phyloP scores from a whole-genome alignment of 345 rosid genomes.

The Luvunga scandens region DNA sequence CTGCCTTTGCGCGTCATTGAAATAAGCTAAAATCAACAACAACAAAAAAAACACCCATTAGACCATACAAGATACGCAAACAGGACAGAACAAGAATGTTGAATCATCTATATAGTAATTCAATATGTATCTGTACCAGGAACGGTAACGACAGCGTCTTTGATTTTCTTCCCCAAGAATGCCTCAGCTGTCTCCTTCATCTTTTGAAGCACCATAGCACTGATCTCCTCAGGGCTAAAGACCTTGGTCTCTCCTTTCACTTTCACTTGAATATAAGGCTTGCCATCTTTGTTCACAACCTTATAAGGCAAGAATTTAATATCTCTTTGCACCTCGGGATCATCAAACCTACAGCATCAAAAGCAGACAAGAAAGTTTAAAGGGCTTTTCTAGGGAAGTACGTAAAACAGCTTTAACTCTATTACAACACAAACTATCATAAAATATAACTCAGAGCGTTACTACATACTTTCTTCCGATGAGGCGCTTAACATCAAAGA shows the following conservation, averaged over 20 bases:
- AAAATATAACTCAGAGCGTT: neutral
- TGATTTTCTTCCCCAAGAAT: slow-evolving; percentile 47
- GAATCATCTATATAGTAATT: too few relatives aligned
- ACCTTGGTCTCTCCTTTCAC: slow-evolving; percentile 50
- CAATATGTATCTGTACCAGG: slow-evolving; percentile 32
- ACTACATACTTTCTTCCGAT: slow-evolving; percentile 42
- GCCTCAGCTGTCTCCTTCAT: slow-evolving; percentile 64
- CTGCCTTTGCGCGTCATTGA: slow-evolving; percentile 42
- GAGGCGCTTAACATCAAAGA: slow-evolving; percentile 53
- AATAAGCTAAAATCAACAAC: slow-evolving; percentile 27
- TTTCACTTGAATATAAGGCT: slow-evolving; percentile 35
- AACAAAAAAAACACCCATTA: neutral
- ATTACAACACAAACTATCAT: neutral
- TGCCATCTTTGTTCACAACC: slow-evolving; percentile 38
- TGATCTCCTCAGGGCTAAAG: slow-evolving; percentile 65
- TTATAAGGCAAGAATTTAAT: slow-evolving; percentile 54
- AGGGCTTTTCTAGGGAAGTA: neutral
- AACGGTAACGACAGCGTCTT: slow-evolving; percentile 57
- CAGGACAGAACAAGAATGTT: neutral
- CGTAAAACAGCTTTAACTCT: fast-evolving
- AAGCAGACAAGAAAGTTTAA: neutral
- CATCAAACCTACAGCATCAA: slow-evolving; percentile 27
- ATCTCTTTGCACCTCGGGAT: slow-evolving; percentile 52
- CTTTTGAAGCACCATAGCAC: slow-evolving; percentile 53
- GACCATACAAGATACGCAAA: neutral